These are phyloP conservation scores for Smallanthus sonchifolius DNA, from an alignment of 129 eudicot genomes.

Conservation along the genomic window DNA sequence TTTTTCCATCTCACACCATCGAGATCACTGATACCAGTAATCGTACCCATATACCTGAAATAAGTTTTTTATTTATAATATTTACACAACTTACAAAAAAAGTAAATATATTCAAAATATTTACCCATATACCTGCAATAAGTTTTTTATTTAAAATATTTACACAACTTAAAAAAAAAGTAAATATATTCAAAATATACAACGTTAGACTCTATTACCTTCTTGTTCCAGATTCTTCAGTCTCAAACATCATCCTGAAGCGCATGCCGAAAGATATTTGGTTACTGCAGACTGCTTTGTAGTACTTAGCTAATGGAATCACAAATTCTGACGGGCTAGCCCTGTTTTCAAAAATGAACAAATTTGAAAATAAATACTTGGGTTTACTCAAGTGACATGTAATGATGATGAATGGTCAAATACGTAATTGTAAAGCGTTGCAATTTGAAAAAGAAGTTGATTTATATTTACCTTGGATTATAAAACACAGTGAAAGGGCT, in stretches of 20 bases:
- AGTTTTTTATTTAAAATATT: not conserved
- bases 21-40: slow-evolving; percentile 87
- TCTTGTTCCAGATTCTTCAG: slow-evolving; percentile 94
- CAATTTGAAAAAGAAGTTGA: not conserved
- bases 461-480: slow-evolving; percentile 70
- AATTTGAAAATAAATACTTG: not conserved
- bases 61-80: not conserved
- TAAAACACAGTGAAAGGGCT: slow-evolving; percentile 90
- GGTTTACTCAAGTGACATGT: not conserved
- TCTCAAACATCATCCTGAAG: slow-evolving; percentile 96
- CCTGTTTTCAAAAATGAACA: slow-evolving; percentile 39
- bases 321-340: slow-evolving; percentile 98
- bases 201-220: slow-evolving; percentile 37
- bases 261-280: slow-evolving; percentile 97
- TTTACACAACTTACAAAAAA: not conserved
- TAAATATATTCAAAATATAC: not conserved
- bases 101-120: not conserved
- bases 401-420: not conserved
- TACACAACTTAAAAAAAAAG: not conserved
- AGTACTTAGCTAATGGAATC: slow-evolving; percentile 91
- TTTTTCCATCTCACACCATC: slow-evolving; percentile 94
- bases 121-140: slow-evolving; percentile 92
- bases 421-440: not conserved
- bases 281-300: slow-evolving; percentile 68
- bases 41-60: slow-evolving; percentile 95